Evolutionary conservation across 768 basidiomycete genomes (phyloP).

Genomic region (Trametes sanguinea): DNA sequence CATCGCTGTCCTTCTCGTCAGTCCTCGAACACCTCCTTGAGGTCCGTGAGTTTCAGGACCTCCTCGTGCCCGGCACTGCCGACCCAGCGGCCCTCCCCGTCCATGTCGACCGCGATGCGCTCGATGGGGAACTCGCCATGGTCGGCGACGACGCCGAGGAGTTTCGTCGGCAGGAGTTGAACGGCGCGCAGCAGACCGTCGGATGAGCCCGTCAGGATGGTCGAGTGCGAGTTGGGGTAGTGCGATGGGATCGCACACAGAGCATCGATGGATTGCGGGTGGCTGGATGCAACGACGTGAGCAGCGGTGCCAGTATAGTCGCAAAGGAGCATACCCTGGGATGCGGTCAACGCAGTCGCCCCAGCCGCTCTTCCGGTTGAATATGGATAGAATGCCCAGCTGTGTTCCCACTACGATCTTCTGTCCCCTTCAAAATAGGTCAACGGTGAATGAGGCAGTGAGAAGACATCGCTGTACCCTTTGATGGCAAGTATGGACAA

Average conservation of each 20-base stretch:
- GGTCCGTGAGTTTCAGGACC: conserved; percentile 78
- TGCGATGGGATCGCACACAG: conserved; percentile 70
- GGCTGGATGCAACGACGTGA: conserved; percentile 46
- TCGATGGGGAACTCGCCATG: conserved; percentile 94
- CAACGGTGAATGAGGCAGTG: neutral
- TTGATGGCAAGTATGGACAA: conserved; percentile 85
- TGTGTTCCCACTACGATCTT: conserved; percentile 91
- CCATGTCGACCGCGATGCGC: conserved; percentile 67
- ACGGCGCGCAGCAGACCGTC: conserved; percentile 86
- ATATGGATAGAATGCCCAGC: conserved; percentile 84
- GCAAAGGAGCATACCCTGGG: conserved; percentile 83
- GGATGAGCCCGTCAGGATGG: conserved; percentile 86
- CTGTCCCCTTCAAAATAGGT: conserved; percentile 54
- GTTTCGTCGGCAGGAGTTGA: conserved; percentile 83
- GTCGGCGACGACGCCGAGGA: conserved; percentile 87
- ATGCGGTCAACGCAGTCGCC: conserved; percentile 90
- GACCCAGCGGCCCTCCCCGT: conserved; percentile 75
- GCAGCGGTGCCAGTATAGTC: no score
- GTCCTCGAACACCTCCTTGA: conserved; percentile 73
- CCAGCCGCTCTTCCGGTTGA: conserved; percentile 87
- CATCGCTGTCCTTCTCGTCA: conserved; percentile 40
- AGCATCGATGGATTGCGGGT: conserved; percentile 89
- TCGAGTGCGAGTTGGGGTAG: conserved; percentile 60
- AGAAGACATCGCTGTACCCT: conserved; percentile 47
- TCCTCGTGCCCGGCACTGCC: conserved; percentile 94